Conservation (phyloP, 2,329 filamentous ascomycete genomes). For the Alternaria postmessia region DNA sequence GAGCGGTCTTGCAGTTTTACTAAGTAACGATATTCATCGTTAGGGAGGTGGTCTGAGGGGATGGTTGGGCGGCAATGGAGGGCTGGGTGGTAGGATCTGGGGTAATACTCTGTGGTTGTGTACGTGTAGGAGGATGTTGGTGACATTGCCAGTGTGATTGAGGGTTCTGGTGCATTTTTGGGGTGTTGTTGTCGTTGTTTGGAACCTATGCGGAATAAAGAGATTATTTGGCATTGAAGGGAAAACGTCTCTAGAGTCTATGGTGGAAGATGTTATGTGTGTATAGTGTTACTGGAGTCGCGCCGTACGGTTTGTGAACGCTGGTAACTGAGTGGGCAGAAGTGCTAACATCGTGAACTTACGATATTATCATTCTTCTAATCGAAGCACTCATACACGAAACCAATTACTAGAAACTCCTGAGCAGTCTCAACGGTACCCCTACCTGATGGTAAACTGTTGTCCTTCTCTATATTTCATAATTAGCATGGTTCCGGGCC, state of each 20-base stretch:
- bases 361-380: neutral
- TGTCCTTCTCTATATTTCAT: neutral
- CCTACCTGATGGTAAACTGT: neutral
- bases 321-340: neutral
- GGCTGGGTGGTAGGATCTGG: neutral
- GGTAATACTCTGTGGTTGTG: neutral
- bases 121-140: neutral
- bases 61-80: neutral
- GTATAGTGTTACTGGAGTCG: neutral
- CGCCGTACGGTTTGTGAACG: neutral
- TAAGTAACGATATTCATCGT: conserved; percentile 16
- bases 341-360: neutral
- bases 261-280: neutral
- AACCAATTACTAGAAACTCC: neutral
- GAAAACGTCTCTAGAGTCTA: neutral
- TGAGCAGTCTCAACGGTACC: neutral
- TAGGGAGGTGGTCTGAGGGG: conserved; percentile 11
- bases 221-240: neutral
- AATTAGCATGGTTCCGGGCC: neutral
- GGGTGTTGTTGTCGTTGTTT: neutral
- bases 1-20: conserved; percentile 7
- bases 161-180: neutral
- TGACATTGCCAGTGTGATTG: neutral
- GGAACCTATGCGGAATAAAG: neutral
- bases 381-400: neutral